phyloP scores from a whole-genome alignment of 2,329 filamentous ascomycete genomes.

The Fusarium mangiferae region DNA sequence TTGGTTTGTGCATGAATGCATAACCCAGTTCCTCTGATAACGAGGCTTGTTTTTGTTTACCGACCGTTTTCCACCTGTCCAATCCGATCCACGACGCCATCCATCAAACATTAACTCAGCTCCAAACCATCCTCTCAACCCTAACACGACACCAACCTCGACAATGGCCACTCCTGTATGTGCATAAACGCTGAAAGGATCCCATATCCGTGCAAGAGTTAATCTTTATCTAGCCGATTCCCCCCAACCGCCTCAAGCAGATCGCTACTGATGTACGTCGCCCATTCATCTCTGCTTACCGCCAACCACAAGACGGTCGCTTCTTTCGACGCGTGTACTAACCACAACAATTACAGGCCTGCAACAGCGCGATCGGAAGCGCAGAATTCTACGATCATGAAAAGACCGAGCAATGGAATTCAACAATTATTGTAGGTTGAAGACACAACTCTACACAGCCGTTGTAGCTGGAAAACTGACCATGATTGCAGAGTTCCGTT shows the following conservation, averaged over 20 bases:
- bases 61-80: constrained; percentile 35
- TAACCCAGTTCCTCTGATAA: constrained; percentile 38
- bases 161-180: constrained; percentile 54
- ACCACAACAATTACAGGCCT: constrained; percentile 69
- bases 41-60: constrained; percentile 47
- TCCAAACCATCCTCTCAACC: constrained; percentile 33
- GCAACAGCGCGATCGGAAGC: constrained; percentile 78
- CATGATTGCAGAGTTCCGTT: constrained; percentile 72
- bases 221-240: constrained; percentile 70
- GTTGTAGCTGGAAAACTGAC: constrained; percentile 25
- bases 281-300: constrained; percentile 35
- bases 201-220: constrained; percentile 23
- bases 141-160: constrained; percentile 29
- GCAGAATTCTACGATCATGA: constrained; percentile 87
- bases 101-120: constrained; percentile 25
- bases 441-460: neutral
- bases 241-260: constrained; percentile 81
- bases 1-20: constrained; percentile 28
- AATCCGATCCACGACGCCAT: constrained; percentile 37
- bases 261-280: constrained; percentile 82
- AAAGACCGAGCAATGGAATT: constrained; percentile 89
- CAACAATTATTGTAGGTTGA: constrained; percentile 81
- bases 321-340: constrained; percentile 17
- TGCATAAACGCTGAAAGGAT: neutral
- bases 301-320: constrained; percentile 12